A percentile compares a stretch with the other conserved stretches of the same genome.
These are phyloP conservation scores for Arthrobotrys entomopaga DNA, from an alignment of 2,329 filamentous ascomycete genomes.

Conservation along the genomic window DNA sequence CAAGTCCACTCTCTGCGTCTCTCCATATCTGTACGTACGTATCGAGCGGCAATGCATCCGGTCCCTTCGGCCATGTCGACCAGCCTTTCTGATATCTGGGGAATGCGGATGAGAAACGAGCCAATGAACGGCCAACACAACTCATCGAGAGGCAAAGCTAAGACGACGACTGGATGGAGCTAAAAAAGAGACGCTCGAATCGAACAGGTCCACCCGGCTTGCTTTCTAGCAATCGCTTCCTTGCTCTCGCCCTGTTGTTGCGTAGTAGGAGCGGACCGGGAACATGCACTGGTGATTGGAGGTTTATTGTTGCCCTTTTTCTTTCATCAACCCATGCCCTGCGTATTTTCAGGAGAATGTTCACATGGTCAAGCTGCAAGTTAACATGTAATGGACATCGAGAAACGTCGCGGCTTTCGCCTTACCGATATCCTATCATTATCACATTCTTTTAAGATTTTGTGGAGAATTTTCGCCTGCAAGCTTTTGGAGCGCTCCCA, in stretches of 20 bases:
- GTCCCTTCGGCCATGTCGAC: too few relatives aligned
- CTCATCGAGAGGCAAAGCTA: slow-evolving; percentile 33
- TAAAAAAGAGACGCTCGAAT: neutral
- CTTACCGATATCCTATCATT: too few relatives aligned
- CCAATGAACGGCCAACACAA: slow-evolving; percentile 45
- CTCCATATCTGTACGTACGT: too few relatives aligned
- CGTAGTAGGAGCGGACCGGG: neutral
- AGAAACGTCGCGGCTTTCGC: slow-evolving; percentile 3
- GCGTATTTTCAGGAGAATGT: slow-evolving; percentile 20
- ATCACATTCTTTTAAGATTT: neutral
- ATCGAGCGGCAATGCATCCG: too few relatives aligned
- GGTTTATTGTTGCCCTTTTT: neutral
- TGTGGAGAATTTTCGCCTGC: neutral
- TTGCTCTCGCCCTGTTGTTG: neutral
- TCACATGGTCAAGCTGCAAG: slow-evolving; percentile 28
- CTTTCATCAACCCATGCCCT: slow-evolving; percentile 1
- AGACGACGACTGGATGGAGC: neutral
- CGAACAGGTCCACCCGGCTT: slow-evolving; percentile 33
- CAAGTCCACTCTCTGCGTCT: too few relatives aligned
- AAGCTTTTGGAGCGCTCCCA: neutral
- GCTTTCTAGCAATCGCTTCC: neutral
- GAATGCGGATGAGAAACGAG: slow-evolving; percentile 3
- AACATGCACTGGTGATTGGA: slow-evolving; percentile 9
- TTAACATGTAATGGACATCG: neutral
- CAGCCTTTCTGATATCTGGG: slow-evolving; percentile 1